phyloP scores from a whole-genome alignment of 2,329 filamentous ascomycete genomes.

The Alternaria hordeiaustralica region DNA sequence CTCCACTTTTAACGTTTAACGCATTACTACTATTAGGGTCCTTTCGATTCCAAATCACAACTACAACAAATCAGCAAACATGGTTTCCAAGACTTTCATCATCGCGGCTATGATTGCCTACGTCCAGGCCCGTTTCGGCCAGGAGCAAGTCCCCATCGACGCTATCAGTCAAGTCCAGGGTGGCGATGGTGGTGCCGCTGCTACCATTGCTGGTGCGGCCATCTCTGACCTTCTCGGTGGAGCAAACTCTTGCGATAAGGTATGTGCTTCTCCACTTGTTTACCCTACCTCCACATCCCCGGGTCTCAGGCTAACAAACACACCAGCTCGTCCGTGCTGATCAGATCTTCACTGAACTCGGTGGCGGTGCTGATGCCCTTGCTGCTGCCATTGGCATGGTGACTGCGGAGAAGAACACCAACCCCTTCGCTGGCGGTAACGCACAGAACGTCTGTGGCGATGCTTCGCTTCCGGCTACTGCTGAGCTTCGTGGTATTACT shows the following conservation, averaged over 20 bases:
- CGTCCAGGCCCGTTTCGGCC: conserved; percentile 61
- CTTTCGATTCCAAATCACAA: background rate
- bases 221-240: conserved; percentile 68
- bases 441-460: conserved; percentile 69
- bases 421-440: conserved; percentile 66
- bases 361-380: conserved; percentile 65
- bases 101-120: conserved; percentile 43
- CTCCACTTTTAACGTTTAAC: conserved; percentile 1
- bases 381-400: conserved; percentile 68
- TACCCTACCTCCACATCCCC: background rate
- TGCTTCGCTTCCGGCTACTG: conserved; percentile 65
- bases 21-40: background rate
- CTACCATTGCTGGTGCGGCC: conserved; percentile 67
- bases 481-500: conserved; percentile 68
- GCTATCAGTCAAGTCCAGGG: conserved; percentile 61
- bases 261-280: conserved; percentile 27
- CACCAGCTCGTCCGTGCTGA: conserved; percentile 67
- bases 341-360: conserved; percentile 67
- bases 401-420: conserved; percentile 75
- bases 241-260: conserved; percentile 70
- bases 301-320: background rate
- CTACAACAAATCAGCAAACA: conserved; percentile 22
- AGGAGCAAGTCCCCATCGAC: conserved; percentile 66
- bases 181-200: conserved; percentile 66
- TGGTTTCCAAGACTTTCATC: conserved; percentile 44